These are phyloP conservation scores for Chondrus crispus DNA, from an alignment of 23 red algal species.

Conservation along the genomic window DNA sequence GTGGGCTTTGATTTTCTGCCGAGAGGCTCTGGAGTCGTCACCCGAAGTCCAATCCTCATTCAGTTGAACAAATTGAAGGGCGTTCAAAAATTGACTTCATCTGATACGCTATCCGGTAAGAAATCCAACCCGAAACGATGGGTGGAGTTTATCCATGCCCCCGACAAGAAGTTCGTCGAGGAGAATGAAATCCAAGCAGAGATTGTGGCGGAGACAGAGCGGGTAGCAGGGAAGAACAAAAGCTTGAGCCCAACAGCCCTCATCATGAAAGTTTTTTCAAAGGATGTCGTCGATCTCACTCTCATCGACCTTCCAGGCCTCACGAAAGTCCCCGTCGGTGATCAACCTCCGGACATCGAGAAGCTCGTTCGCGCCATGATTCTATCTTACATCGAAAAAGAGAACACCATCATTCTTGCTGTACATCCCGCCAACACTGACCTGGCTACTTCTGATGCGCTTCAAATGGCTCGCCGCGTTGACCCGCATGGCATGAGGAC, in stretches of 20 bases:
- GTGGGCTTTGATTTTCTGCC: constrained; percentile 91
- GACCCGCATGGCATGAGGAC: constrained; percentile 90
- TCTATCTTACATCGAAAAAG: constrained; percentile 86
- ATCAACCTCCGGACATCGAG: constrained; percentile 96
- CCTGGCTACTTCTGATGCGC: constrained; percentile 91
- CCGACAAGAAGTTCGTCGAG: constrained; percentile 66
- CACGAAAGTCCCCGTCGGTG: constrained; percentile 98
- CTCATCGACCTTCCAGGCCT: constrained; percentile 96
- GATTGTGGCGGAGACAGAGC: constrained; percentile 82
- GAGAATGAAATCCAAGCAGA: constrained; percentile 83
- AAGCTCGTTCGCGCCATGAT: constrained; percentile 93
- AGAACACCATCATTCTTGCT: constrained; percentile 92
- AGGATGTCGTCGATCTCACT: constrained; percentile 92
- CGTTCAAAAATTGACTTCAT: not conserved
- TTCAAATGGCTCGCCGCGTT: constrained; percentile 90
- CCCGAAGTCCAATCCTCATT: constrained; percentile 87
- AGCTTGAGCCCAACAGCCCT: constrained; percentile 83
- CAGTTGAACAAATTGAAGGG: constrained; percentile 78
- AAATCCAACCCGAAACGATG: constrained; percentile 28
- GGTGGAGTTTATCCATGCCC: constrained; percentile 87
- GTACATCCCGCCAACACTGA: constrained; percentile 97
- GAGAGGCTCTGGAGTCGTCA: constrained; percentile 91
- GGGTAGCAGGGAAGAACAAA: constrained; percentile 88
- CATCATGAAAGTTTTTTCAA: constrained; percentile 93
- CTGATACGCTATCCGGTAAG: not conserved